Base-by-base conservation (phyloP, 768 basidiomycete species). In the Heimioporus sp. region DNA sequence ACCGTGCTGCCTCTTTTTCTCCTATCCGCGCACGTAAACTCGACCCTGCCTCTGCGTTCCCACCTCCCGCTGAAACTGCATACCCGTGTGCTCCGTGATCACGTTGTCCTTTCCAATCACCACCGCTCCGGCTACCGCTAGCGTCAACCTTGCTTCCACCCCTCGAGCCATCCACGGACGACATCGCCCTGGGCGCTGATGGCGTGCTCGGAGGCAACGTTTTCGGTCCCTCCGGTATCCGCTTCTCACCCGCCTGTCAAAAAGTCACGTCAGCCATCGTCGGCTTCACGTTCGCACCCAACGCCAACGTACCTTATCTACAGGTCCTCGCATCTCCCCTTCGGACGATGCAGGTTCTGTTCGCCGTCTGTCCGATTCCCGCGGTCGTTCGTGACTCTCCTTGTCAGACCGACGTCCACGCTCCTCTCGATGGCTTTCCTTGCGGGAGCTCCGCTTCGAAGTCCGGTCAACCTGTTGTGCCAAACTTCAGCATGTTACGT, bases 391-490 rank as follows among this genome's bases (percentile, higher is more conserved):
- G 52, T 83, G 80, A 24, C 76, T 66, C 42, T 90, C 87, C 65
- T 88, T 88, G 40, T 90, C 89, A 12, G 75, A 72, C 47, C 88
- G 81, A 24, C 88, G 82, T 55, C 72, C 72, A 34, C 88, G 78
- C 36, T 91, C 89, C 49, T 91, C 90, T 44, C 88, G 82, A 61
- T 89, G 86, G 30, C 80, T 70, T 3, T 90, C 88, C 64, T 87
- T 88, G 44, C 90, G 83, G 51, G 89, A 86, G 52, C 81, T 80
- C n/a, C 90, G 85, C 67, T 92, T 92, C n/a, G 84, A 79, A 32
- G 78, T 77, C 58, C 90, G 81, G 46, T 92, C 90, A 54, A 81
- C 70, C 87, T 90, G 64, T 37, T 45, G 24, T 24, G 3, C 24
- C 24, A 28, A 52, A 38, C 44, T 21, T 65, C 60, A 52, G 56